A percentile compares a stretch with the other conserved stretches of the same genome.
These are phyloP conservation scores for Quercus lobata DNA, from an alignment of 331 rosid genomes.

Conservation along the genomic window DNA sequence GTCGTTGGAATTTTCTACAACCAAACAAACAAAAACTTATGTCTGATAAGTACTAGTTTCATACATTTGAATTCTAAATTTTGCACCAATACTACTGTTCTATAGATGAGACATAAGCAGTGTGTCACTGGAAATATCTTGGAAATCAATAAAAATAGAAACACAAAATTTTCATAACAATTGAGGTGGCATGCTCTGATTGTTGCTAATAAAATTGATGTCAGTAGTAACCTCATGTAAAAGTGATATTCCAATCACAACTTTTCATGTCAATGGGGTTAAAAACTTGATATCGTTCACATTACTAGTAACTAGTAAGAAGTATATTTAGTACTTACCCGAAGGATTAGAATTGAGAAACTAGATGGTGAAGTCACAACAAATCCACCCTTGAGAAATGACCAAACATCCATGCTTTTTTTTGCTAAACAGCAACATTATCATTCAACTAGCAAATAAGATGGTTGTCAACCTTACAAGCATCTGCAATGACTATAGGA, in stretches of 20 bases:
- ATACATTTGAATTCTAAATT: background rate
- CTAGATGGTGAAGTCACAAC: constrained; percentile 42
- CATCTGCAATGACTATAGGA: too few species aligned
- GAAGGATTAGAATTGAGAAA: constrained; percentile 47
- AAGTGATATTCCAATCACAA: too few species aligned
- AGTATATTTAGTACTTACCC: constrained; percentile 28
- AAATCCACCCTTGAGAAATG: constrained; percentile 96
- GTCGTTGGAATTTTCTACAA: too few species aligned
- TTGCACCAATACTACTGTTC: background rate
- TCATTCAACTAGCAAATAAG: too few species aligned
- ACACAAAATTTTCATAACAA: too few species aligned
- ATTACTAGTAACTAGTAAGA: background rate
- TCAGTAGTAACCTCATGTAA: too few species aligned
- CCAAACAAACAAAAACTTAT: background rate
- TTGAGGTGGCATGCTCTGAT: too few species aligned
- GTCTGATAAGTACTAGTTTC: background rate
- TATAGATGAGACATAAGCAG: background rate
- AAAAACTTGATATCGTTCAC: background rate
- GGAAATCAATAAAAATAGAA: too few species aligned
- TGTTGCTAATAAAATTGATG: too few species aligned
- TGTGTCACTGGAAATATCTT: background rate
- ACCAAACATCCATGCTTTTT: constrained; percentile 65
- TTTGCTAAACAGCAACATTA: too few species aligned
- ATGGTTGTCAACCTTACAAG: too few species aligned
- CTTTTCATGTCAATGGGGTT: too few species aligned